phyloP scores from a whole-genome alignment of 352 stramenopile species.

The Pythium guiyangense region DNA sequence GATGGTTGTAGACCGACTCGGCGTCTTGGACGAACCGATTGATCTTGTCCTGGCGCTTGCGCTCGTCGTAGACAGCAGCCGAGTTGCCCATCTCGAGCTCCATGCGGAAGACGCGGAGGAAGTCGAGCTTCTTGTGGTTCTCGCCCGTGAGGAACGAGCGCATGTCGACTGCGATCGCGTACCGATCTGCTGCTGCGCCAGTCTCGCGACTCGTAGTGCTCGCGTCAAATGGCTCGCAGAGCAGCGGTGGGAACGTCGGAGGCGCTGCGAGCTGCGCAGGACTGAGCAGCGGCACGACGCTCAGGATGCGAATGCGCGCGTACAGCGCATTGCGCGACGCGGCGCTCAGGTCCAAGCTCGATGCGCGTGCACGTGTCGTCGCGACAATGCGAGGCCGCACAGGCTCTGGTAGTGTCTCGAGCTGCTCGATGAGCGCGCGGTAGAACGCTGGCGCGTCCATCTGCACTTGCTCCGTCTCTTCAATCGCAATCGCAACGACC shows the following conservation, averaged over 20 bases:
- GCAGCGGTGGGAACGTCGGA: slow-evolving; percentile 32
- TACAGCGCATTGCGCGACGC: slow-evolving; percentile 44
- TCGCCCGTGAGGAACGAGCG: slow-evolving; percentile 61
- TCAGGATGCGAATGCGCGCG: slow-evolving; percentile 57
- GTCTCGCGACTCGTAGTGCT: neutral
- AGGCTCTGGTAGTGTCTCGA: slow-evolving; percentile 5
- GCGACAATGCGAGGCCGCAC: slow-evolving; percentile 44
- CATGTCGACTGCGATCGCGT: slow-evolving; percentile 19
- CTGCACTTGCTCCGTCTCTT: slow-evolving; percentile 65
- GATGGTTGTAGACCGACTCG: slow-evolving; percentile 48
- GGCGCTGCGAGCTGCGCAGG: slow-evolving; percentile 11
- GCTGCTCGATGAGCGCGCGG: slow-evolving; percentile 21
- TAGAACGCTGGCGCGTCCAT: slow-evolving; percentile 58
- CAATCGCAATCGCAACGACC: slow-evolving; percentile 52
- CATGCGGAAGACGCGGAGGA: slow-evolving; percentile 51
- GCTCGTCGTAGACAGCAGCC: slow-evolving; percentile 63
- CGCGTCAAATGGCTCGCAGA: slow-evolving; percentile 46
- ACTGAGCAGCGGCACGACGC: slow-evolving; percentile 42
- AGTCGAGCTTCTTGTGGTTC: slow-evolving; percentile 68
- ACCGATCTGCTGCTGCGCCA: neutral
- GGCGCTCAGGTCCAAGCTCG: slow-evolving; percentile 40
- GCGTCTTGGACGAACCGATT: slow-evolving; percentile 71
- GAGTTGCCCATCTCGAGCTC: slow-evolving; percentile 73
- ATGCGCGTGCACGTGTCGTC: slow-evolving; percentile 46
- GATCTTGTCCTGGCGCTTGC: slow-evolving; percentile 66